Percentiles rank a stretch among this genome's conserved stretches.
Conservation (phyloP, 495 filamentous ascomycete genomes). For the Geoglossum glabrum region DNA sequence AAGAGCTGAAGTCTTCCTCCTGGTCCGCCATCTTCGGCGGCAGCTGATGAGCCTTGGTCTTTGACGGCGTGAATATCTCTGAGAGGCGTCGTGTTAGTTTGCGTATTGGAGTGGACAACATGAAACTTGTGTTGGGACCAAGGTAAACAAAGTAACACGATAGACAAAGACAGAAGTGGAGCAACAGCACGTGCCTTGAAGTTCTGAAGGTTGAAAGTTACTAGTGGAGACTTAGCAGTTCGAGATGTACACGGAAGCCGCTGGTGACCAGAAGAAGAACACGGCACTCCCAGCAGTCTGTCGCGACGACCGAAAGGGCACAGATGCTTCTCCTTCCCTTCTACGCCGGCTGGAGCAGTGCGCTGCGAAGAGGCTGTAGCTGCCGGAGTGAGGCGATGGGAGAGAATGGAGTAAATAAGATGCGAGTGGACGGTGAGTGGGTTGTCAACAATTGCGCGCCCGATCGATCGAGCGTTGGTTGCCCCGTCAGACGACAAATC, state of each 20-base stretch:
- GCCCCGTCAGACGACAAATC: background rate
- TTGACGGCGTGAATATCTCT: background rate
- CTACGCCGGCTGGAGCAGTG: background rate
- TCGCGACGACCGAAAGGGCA: background rate
- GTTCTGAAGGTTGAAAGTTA: background rate
- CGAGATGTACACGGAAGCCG: background rate
- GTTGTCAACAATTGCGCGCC: background rate
- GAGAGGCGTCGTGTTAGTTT: background rate
- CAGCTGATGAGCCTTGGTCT: background rate
- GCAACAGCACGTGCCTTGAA: background rate
- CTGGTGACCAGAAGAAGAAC: background rate
- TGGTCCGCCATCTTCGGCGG: slow-evolving; percentile 36
- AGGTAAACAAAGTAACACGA: background rate
- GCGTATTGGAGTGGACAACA: slow-evolving; percentile 1
- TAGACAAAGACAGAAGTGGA: background rate
- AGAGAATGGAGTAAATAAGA: background rate
- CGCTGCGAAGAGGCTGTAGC: background rate
- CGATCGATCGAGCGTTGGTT: slow-evolving; percentile 1
- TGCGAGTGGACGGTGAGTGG: background rate
- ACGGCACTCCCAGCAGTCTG: background rate
- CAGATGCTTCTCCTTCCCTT: background rate
- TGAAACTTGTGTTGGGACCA: background rate
- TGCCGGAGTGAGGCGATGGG: background rate
- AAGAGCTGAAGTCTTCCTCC: slow-evolving; percentile 67
- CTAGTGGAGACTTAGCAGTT: background rate